phyloP scores from a whole-genome alignment of 352 stramenopile genomes.

The Blastocystis sp. region DNA sequence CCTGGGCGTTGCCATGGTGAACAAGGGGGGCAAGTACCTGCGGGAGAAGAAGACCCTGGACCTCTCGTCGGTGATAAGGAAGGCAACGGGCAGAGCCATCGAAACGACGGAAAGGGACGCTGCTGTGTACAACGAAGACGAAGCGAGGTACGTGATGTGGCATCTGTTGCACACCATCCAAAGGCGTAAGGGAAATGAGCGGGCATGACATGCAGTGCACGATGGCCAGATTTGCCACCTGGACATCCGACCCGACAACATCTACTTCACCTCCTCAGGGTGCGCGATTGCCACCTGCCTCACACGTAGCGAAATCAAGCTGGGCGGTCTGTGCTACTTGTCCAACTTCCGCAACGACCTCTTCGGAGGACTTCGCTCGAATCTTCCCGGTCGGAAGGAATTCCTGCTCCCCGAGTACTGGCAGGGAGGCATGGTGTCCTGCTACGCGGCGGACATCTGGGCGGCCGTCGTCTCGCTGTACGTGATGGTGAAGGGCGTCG shows the following conservation, averaged over 20 bases:
- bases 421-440: slow-evolving; percentile 37
- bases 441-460: slow-evolving; percentile 60
- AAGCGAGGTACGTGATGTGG: slow-evolving; percentile 54
- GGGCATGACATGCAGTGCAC: slow-evolving; percentile 16
- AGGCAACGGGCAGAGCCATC: not conserved
- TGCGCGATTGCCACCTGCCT: not conserved
- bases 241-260: slow-evolving; percentile 55
- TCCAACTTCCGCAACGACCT: slow-evolving; percentile 43
- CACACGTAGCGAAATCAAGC: slow-evolving; percentile 44
- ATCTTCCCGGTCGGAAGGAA: slow-evolving; percentile 47
- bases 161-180: slow-evolving; percentile 36
- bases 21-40: not conserved
- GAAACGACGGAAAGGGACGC: not conserved
- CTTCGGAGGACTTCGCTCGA: slow-evolving; percentile 32
- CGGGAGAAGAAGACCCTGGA: not conserved
- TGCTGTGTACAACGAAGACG: slow-evolving; percentile 25
- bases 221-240: slow-evolving; percentile 45
- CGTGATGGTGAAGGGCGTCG: slow-evolving; percentile 22
- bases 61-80: not conserved
- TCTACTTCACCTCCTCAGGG: slow-evolving; percentile 27
- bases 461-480: slow-evolving; percentile 35
- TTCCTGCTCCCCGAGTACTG: slow-evolving; percentile 64
- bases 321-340: slow-evolving; percentile 49
- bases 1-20: slow-evolving; percentile 1
- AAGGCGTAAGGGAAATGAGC: not conserved